Evolutionary conservation across 139 green algal genomes (phyloP).

Genomic region (Ettlia oleoabundans): DNA sequence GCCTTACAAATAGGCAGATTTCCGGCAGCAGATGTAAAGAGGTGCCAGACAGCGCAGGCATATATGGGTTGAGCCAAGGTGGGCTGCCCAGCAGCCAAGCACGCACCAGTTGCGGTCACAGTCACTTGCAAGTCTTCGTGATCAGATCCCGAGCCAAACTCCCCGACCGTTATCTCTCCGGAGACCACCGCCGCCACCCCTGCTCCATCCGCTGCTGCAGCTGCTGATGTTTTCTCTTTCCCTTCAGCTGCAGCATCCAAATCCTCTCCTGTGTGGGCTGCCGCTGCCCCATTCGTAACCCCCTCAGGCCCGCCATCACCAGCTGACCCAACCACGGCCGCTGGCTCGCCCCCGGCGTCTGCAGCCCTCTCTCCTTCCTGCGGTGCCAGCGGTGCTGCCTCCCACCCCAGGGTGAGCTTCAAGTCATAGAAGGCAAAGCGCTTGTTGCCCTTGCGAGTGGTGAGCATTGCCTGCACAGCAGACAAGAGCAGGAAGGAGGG

Average conservation of each 20-base stretch:
- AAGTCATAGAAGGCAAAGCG: conserved; percentile 81
- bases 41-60: too few relatives aligned
- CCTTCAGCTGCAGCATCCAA: too few relatives aligned
- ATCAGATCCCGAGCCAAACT: conserved; percentile 15
- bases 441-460: conserved; percentile 82
- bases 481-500: neutral
- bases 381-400: conserved; percentile 33
- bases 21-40: too few relatives aligned
- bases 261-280: too few relatives aligned
- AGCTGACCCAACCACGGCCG: neutral
- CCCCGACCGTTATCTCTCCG: neutral
- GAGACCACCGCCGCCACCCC: neutral
- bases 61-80: too few relatives aligned
- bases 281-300: too few relatives aligned
- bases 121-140: conserved; percentile 55
- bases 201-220: neutral
- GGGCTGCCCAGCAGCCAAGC: too few relatives aligned
- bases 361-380: conserved; percentile 18
- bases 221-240: too few relatives aligned
- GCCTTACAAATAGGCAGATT: too few relatives aligned
- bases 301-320: too few relatives aligned
- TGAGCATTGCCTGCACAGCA: conserved; percentile 63
- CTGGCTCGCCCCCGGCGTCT: neutral
- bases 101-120: conserved; percentile 46
- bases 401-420: conserved; percentile 70